Percentiles rank a stretch among this genome's conserved stretches.
phyloP scores from a whole-genome alignment of 176 grass and related monocot genomes.

The Bonia amplexicaulis region DNA sequence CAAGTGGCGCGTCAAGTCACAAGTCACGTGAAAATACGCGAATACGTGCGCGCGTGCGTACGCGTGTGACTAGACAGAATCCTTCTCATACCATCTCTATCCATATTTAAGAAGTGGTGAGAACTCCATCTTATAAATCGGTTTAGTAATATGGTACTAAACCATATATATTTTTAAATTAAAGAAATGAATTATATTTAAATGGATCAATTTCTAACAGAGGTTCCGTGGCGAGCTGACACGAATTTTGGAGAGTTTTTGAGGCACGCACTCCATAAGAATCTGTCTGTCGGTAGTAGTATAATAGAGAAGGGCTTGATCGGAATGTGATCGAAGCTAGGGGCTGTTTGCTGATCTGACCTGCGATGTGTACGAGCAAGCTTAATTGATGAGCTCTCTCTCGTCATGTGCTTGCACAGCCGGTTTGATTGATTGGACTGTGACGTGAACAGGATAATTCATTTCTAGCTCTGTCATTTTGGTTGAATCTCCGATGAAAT shows the following conservation, averaged over 20 bases:
- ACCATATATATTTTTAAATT: no score
- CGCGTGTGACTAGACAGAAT: no score
- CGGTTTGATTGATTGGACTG: background rate
- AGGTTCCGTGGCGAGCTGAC: background rate
- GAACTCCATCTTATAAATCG: no score
- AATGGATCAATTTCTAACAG: no score
- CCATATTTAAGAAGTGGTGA: no score
- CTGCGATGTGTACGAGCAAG: background rate
- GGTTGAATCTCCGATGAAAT: background rate
- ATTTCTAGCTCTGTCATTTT: background rate
- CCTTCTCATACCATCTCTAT: no score
- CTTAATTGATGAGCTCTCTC: background rate
- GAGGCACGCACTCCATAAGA: background rate
- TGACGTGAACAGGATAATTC: background rate
- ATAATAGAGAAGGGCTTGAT: background rate
- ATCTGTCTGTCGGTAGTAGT: background rate
- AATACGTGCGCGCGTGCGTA: no score
- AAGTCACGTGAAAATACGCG: no score
- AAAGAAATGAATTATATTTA: no score
- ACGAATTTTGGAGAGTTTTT: background rate
- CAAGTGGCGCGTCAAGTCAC: no score
- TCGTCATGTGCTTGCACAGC: background rate
- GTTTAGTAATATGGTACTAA: no score
- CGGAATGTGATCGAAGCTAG: background rate
- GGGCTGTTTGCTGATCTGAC: background rate